Conservation (phyloP, 345 rosid genomes). For the Heritiera fomes region DNA sequence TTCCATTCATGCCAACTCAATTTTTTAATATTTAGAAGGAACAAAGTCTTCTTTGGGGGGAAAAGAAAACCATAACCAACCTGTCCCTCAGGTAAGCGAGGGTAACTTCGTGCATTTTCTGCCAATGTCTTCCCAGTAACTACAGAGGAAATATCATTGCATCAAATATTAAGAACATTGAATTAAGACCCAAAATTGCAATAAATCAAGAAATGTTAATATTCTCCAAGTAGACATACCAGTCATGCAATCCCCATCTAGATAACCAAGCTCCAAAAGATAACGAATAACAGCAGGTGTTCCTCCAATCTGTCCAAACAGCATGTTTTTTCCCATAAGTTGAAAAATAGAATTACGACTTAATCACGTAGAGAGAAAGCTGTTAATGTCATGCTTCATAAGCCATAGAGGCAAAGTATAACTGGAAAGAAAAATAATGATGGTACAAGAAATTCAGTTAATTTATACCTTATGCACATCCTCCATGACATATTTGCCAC, state of each 20-base stretch:
- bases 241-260: conserved; percentile 72
- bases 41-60: background rate
- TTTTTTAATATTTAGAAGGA: background rate
- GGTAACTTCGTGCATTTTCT: conserved; percentile 66
- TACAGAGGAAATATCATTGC: conserved; percentile 29
- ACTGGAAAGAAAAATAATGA: conserved; percentile 8
- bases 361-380: background rate
- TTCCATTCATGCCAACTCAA: background rate
- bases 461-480: conserved; percentile 81
- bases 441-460: background rate
- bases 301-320: conserved; percentile 59
- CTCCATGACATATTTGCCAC: conserved; percentile 98
- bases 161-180: conserved; percentile 6
- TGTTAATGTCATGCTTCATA: background rate
- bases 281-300: conserved; percentile 67
- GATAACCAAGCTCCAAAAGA: conserved; percentile 60
- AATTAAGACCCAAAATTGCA: conserved; percentile 5
- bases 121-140: conserved; percentile 93
- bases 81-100: conserved; percentile 75
- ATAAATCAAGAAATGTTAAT: background rate
- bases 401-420: background rate
- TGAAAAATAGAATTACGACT: background rate
- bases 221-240: conserved; percentile 40
- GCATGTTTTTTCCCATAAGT: background rate
- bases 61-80: conserved; percentile 32